Evolutionary conservation across 352 stramenopile genomes (phyloP).

Genomic region (Phytopythium oedochilum): DNA sequence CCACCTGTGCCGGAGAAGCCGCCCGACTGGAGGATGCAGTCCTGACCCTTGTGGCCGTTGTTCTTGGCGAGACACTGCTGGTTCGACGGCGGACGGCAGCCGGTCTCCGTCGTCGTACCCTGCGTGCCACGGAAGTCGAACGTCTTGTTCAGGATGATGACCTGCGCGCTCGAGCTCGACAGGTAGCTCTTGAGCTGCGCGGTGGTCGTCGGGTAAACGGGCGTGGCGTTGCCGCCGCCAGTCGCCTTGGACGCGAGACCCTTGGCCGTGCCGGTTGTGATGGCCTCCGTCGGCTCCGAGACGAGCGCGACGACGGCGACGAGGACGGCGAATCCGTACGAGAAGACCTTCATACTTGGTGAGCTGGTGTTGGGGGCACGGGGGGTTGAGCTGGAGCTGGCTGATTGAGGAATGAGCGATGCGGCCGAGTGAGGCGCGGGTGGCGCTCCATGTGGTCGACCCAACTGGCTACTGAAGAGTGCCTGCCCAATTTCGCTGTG

Average conservation of each 20-base stretch:
- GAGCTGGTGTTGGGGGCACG: too few relatives aligned
- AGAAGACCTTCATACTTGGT: constrained; percentile 5
- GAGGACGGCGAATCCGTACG: constrained; percentile 2
- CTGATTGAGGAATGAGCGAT: not conserved
- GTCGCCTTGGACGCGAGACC: constrained; percentile 14
- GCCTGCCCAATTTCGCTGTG: too few relatives aligned
- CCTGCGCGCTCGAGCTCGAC: not conserved
- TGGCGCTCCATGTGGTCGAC: too few relatives aligned
- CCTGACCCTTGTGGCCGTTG: constrained; percentile 22
- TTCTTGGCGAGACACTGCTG: constrained; percentile 17
- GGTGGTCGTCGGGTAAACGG: constrained; percentile 20
- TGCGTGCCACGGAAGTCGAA: constrained; percentile 15
- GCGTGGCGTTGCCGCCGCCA: constrained; percentile 11
- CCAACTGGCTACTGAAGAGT: too few relatives aligned
- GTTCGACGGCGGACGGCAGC: constrained; percentile 13
- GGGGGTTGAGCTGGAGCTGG: not conserved
- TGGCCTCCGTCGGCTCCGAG: not conserved
- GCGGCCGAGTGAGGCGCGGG: too few relatives aligned
- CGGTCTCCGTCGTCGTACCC: constrained; percentile 12
- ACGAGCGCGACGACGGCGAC: constrained; percentile 5
- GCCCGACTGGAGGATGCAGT: constrained; percentile 24
- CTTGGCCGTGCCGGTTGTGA: constrained; percentile 15
- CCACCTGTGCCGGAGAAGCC: constrained; percentile 32
- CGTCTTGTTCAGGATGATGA: constrained; percentile 14
- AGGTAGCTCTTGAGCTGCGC: constrained; percentile 18